phyloP scores from a whole-genome alignment of 2,329 filamentous ascomycete species.

The Ceratocystis harringtonii region DNA sequence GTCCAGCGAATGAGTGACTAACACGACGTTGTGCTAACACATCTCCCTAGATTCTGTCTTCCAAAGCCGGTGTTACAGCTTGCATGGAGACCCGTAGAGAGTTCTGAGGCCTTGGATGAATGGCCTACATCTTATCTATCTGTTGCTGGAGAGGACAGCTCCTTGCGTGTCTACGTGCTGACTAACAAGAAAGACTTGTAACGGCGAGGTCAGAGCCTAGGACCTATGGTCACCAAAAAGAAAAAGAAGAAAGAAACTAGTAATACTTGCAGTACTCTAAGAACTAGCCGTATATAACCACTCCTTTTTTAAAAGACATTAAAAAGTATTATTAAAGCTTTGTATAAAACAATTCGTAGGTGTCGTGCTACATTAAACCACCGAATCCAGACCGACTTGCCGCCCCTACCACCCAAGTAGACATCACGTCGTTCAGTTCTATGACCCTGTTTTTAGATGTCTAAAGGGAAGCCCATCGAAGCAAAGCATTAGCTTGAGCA shows the following conservation, averaged over 20 bases:
- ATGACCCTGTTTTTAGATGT: background rate
- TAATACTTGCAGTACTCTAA: too few species aligned
- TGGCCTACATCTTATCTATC: conserved; percentile 30
- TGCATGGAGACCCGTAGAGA: conserved; percentile 45
- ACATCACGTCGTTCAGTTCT: background rate
- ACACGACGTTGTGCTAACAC: background rate
- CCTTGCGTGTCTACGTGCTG: conserved; percentile 41
- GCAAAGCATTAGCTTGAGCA: background rate
- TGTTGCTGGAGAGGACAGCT: conserved; percentile 45
- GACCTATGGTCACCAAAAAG: background rate
- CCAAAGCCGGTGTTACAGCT: conserved; percentile 53
- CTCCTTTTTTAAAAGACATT: conserved; percentile 1
- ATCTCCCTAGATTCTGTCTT: conserved; percentile 33
- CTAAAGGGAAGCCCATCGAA: background rate
- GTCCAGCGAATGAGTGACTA: background rate
- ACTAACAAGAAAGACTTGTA: background rate
- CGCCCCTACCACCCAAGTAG: background rate
- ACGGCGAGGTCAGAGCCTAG: background rate
- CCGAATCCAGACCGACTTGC: background rate
- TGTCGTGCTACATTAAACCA: background rate
- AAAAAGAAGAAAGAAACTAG: background rate
- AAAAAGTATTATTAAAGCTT: conserved; percentile 10
- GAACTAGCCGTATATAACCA: background rate
- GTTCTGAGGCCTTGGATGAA: conserved; percentile 19
- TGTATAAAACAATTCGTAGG: background rate